These are phyloP conservation scores for Neurospora tetrasperma DNA, from an alignment of 495 filamentous ascomycete species.

Conservation along the genomic window DNA sequence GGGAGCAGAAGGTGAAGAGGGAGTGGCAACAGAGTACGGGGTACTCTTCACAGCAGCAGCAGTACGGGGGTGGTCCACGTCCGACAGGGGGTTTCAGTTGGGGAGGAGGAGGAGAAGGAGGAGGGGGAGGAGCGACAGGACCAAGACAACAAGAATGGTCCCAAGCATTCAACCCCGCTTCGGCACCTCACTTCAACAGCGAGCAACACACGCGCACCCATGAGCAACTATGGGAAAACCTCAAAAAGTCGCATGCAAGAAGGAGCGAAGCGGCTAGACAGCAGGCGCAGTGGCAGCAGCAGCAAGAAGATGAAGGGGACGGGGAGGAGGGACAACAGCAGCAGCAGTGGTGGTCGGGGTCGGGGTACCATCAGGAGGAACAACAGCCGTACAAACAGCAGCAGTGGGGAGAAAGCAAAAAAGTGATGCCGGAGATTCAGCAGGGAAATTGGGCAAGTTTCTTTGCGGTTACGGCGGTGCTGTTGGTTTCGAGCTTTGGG, in stretches of 20 bases:
- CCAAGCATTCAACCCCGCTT: constrained; percentile 14
- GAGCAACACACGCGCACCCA: constrained; percentile 49
- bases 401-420: constrained; percentile 3
- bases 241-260: not conserved
- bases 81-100: not conserved
- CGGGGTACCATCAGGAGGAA: constrained; percentile 25
- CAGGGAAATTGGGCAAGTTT: constrained; percentile 24
- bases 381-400: constrained; percentile 4
- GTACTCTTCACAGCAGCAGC: not conserved
- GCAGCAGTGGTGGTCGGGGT: constrained; percentile 16
- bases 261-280: not conserved
- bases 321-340: not conserved
- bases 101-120: constrained; percentile 2
- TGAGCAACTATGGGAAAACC: not conserved
- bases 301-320: not conserved
- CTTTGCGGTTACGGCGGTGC: constrained; percentile 26
- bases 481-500: constrained; percentile 26
- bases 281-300: not conserved
- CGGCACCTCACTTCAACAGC: constrained; percentile 55
- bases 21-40: constrained; percentile 25
- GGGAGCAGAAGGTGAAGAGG: constrained; percentile 41
- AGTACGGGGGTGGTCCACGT: too few species aligned
- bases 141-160: constrained; percentile 21
- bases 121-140: constrained; percentile 26
- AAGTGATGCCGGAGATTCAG: not conserved